Conservation (phyloP, 495 filamentous ascomycete genomes). For the Evernia prunastri region DNA sequence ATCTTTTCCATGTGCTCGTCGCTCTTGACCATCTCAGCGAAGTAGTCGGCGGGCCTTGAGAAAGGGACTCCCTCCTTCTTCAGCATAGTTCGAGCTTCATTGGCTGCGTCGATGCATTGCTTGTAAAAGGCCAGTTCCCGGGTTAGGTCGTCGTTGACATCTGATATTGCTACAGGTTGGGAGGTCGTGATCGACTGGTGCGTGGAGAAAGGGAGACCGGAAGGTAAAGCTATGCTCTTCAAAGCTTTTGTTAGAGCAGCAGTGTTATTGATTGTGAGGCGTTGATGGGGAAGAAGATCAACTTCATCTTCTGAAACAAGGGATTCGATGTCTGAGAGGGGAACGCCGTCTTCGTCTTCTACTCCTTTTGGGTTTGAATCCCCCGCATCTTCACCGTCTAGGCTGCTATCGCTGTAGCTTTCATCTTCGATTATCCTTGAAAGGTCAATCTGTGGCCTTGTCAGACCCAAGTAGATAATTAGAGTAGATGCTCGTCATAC, state of each 20-base stretch:
- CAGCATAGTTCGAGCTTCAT: slow-evolving; percentile 60
- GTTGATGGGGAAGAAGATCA: slow-evolving; percentile 80
- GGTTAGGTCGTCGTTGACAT: slow-evolving; percentile 78
- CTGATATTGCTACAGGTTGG: slow-evolving; percentile 48
- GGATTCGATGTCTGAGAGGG: slow-evolving; percentile 73
- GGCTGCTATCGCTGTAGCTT: slow-evolving; percentile 21
- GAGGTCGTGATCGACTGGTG: slow-evolving; percentile 53
- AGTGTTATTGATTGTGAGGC: slow-evolving; percentile 96
- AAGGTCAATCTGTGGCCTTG: slow-evolving; percentile 11
- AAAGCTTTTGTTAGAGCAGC: slow-evolving; percentile 69
- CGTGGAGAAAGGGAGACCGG: slow-evolving; percentile 56
- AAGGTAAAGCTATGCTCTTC: slow-evolving; percentile 65
- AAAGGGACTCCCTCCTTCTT: slow-evolving; percentile 80
- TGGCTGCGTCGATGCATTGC: slow-evolving; percentile 74
- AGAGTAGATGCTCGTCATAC: neutral
- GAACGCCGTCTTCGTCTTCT: slow-evolving; percentile 62
- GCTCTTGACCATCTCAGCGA: slow-evolving; percentile 96
- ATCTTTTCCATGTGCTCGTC: slow-evolving; percentile 98
- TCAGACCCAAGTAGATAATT: neutral
- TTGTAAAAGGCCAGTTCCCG: slow-evolving; percentile 93
- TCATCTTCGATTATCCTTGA: slow-evolving; percentile 14
- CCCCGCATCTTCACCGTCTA: slow-evolving; percentile 39
- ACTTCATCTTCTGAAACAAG: slow-evolving; percentile 74
- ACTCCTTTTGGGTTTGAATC: slow-evolving; percentile 42
- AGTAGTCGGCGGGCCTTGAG: slow-evolving; percentile 85